phyloP scores from a whole-genome alignment of 2,329 filamentous ascomycete genomes.

The Fusarium solani-melongenae region DNA sequence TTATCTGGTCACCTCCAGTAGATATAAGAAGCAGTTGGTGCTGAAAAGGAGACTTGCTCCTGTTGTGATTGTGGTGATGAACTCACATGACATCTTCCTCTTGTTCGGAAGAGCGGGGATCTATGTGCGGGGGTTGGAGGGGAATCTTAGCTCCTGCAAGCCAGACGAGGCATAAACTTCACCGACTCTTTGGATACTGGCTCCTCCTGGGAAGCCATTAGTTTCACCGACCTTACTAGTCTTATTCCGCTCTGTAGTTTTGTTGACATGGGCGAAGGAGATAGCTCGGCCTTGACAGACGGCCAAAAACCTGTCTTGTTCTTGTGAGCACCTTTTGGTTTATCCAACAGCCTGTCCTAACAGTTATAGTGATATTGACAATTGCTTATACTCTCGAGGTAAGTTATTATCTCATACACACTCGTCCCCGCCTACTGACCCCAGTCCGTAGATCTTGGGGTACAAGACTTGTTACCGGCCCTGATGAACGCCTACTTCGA shows the following conservation, averaged over 20 bases:
- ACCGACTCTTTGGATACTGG: background rate
- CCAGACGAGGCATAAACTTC: background rate
- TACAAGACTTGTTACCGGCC: conserved; percentile 87
- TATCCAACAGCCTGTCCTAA: background rate
- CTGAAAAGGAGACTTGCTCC: background rate
- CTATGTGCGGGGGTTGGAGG: background rate
- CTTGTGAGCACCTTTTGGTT: conserved; percentile 46
- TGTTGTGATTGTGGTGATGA: background rate
- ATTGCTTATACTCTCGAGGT: conserved; percentile 94
- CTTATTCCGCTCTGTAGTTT: background rate
- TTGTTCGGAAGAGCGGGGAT: background rate
- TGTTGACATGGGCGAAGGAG: background rate
- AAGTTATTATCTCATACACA: conserved; percentile 39
- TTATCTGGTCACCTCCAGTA: background rate
- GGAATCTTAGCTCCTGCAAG: background rate
- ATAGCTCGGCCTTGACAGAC: background rate
- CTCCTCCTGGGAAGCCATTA: background rate
- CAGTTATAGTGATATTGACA: conserved; percentile 89
- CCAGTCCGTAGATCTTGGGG: conserved; percentile 44
- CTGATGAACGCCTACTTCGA: conserved; percentile 76
- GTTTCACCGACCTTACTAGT: fast-evolving
- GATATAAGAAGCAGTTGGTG: background rate
- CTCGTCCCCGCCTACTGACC: background rate
- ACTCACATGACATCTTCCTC: background rate
- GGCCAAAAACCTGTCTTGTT: conserved; percentile 53